Percentiles rank a stretch among this genome's conserved stretches.
phyloP scores from a whole-genome alignment of 2,329 filamentous ascomycete genomes.

The Colletotrichum sp. region DNA sequence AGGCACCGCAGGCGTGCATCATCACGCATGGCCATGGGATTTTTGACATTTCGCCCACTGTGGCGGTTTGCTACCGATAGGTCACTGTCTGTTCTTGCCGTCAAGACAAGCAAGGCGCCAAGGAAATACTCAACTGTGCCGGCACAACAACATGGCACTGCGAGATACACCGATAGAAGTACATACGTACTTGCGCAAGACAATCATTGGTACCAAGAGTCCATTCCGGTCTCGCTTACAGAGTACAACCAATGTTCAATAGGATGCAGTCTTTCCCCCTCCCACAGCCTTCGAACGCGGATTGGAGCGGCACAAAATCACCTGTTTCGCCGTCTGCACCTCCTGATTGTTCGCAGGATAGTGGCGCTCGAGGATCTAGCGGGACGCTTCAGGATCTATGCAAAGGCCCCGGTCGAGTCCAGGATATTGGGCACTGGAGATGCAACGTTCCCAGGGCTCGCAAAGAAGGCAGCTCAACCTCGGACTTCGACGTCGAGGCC shows the following conservation, averaged over 20 bases:
- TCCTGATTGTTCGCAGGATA: neutral
- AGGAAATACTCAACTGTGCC: neutral
- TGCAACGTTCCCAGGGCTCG: neutral
- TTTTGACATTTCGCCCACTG: neutral
- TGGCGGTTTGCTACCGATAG: slow-evolving; percentile 13
- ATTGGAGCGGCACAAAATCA: slow-evolving; percentile 1
- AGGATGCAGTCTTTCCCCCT: neutral
- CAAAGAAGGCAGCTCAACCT: neutral
- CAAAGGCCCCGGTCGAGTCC: neutral
- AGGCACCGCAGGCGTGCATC: slow-evolving; percentile 1
- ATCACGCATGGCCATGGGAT: neutral
- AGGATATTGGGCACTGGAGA: neutral
- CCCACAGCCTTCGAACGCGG: neutral
- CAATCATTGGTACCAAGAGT: neutral
- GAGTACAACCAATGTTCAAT: neutral
- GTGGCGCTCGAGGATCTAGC: neutral
- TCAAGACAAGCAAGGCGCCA: slow-evolving; percentile 6
- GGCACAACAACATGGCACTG: neutral
- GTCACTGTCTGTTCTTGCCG: neutral
- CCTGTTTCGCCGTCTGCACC: neutral
- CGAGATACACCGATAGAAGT: neutral
- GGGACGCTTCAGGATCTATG: neutral
- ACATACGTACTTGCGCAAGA: neutral
- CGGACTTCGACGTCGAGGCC: neutral
- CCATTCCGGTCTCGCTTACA: neutral